Percentiles rank a stretch among this genome's conserved stretches.
These are phyloP conservation scores for Termitomyces sp. DNA, from an alignment of 768 basidiomycete species.

Conservation along the genomic window DNA sequence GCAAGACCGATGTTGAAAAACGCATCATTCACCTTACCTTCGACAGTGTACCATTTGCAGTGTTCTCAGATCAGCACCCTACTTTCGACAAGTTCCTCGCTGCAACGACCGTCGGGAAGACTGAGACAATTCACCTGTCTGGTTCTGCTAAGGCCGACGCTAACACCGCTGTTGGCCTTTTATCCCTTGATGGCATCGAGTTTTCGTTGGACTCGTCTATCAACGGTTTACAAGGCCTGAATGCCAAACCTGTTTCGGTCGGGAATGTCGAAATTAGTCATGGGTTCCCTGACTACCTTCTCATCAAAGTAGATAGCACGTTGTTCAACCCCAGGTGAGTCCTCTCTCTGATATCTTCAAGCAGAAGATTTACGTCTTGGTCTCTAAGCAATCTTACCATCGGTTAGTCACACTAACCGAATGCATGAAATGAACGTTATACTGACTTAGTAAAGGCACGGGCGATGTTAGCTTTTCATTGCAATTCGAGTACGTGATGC, in stretches of 20 bases:
- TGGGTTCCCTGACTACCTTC: constrained; percentile 61
- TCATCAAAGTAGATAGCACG: constrained; percentile 59
- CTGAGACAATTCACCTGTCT: constrained; percentile 45
- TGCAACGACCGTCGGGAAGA: constrained; percentile 47
- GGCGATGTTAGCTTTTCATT: constrained; percentile 63
- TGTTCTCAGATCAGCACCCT: constrained; percentile 41
- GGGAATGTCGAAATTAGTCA: constrained; percentile 61
- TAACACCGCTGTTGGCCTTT: constrained; percentile 60
- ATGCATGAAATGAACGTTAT: neutral
- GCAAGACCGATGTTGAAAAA: constrained; percentile 56
- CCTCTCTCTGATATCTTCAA: neutral
- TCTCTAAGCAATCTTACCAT: constrained; percentile 37
- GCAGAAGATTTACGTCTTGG: constrained; percentile 14
- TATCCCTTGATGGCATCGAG: constrained; percentile 51
- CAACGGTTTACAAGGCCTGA: constrained; percentile 61
- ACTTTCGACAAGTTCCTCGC: constrained; percentile 63
- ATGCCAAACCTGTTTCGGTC: constrained; percentile 52
- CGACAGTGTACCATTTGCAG: constrained; percentile 54
- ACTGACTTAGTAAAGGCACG: constrained; percentile 42
- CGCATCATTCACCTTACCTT: constrained; percentile 63
- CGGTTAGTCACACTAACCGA: constrained; percentile 20
- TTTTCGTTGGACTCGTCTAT: constrained; percentile 60
- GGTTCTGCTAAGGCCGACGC: constrained; percentile 57
- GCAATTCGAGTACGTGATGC: constrained; percentile 44
- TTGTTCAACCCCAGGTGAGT: constrained; percentile 64